Base-by-base conservation (phyloP, 768 basidiomycete species). In the Scleroderma bovista region DNA sequence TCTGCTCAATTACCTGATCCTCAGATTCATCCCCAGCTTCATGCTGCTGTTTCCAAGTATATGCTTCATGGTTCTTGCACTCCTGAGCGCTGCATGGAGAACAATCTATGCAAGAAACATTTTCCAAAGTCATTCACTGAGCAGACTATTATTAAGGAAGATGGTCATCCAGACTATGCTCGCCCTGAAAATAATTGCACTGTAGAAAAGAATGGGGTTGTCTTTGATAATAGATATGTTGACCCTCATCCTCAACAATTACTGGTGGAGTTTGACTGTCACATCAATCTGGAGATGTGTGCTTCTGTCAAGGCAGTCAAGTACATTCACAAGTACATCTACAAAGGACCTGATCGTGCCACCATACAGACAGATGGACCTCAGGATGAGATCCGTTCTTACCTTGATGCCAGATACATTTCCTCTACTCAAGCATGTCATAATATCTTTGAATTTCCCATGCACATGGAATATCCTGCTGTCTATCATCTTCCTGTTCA, bases 201-300 rank as follows among this genome's bases (percentile, higher is more conserved):
- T 29, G 26, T 29, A 9, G 26, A 29, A 29, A 29, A 66, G 15
- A 38, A 53, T 2, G 48, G 49, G 3, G 37, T 52, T 13, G 4
- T 19, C 29, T 55, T 71, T 23, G 62, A 70, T 51, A 80, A 80
- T 44, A 52, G 51, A 1, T 64, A 69, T 66, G 65, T 79, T 16
- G 71, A 79, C 5, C 72, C 73, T 2, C 72, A 76, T 55, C 26
- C 26, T 29, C 9, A 9, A 5, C 5, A 57, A 22, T 60, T 78
- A 0, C 51, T 57, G 39, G 61, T 58, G 0, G 56, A 64, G 20
- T 76, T 68, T 51, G 17, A 69, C 47, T 76, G 75, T 51, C 75
- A 81, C 48, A 76, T 78, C 54, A 81, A 80, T 61, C 51, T 78
- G 1, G 77, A 81, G 53, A 68, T 69, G 46, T 64, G 59, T 43